phyloP scores from a whole-genome alignment of 2,329 filamentous ascomycete genomes.

The Monosporascus sp. region DNA sequence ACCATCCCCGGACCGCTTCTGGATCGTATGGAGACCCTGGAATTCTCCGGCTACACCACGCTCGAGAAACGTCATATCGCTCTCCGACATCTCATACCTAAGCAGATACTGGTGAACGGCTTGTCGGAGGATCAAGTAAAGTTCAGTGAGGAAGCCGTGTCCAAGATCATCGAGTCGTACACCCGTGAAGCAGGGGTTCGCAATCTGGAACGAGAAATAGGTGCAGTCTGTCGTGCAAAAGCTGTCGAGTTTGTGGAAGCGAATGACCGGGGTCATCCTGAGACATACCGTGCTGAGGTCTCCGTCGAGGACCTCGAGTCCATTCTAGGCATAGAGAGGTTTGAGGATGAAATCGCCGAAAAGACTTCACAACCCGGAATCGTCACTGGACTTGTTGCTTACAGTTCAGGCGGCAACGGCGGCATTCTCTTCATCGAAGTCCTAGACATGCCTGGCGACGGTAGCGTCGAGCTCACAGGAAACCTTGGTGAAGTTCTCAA shows the following conservation, averaged over 20 bases:
- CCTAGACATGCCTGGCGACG: conserved; percentile 90
- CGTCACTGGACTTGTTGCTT: conserved; percentile 93
- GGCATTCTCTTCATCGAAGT: conserved; percentile 98
- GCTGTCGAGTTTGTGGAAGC: conserved; percentile 93
- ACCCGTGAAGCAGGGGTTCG: conserved; percentile 94
- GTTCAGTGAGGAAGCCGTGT: conserved; percentile 78
- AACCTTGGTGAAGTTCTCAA: conserved; percentile 96
- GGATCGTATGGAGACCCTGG: conserved; percentile 95
- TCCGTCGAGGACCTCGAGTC: conserved; percentile 77
- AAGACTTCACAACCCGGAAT: conserved; percentile 79
- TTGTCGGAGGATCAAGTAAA: conserved; percentile 68
- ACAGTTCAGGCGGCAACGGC: conserved; percentile 86
- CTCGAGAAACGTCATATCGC: conserved; percentile 96
- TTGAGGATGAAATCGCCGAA: conserved; percentile 92
- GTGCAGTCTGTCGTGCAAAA: conserved; percentile 88
- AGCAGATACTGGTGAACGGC: conserved; percentile 89
- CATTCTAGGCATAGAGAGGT: conserved; percentile 88
- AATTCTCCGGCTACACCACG: conserved; percentile 90
- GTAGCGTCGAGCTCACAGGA: conserved; percentile 89
- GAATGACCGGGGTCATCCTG: conserved; percentile 64
- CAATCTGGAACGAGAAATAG: conserved; percentile 92
- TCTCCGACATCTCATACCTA: conserved; percentile 86
- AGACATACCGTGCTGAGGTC: conserved; percentile 68
- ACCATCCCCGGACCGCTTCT: conserved; percentile 91
- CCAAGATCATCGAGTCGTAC: conserved; percentile 94